Base-by-base conservation (phyloP, 495 filamentous ascomycete species). In the Diplogelasinospora grovesii region DNA sequence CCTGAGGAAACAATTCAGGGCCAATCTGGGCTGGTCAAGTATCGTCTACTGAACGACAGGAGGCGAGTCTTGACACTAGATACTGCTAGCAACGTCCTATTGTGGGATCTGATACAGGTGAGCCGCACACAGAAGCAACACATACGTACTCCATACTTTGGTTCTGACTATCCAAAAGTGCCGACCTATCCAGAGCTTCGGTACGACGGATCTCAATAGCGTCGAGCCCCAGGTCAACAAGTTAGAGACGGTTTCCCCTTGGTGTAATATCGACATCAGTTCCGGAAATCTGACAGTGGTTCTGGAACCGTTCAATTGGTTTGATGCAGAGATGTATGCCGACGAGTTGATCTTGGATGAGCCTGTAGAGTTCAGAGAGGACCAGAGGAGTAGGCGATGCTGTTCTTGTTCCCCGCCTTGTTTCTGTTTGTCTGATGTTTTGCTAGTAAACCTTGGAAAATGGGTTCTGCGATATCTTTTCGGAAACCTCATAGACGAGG, bases 391-490 rank as follows among this genome's bases (percentile, higher is more conserved):
- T 94, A 79, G 57, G 83, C 58, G 3, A 22, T n/a, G n/a, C n/a
- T n/a, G n/a, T n/a, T n/a, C n/a, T n/a, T n/a, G n/a, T n/a, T 36
- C n/a, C 19, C 20, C 18, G 4, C 34, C 25, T 13, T 25, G 28
- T 7, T 5, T 28, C 8, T 16, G 19, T 8, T 21, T 19, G 16
- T 46, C 48, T 53, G 15, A 52, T 40, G 32, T 15, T 16, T 25
- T 7, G 10, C 9, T 27, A 95, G 88, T 98, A 55, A 97, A 95
- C 59, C 78, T 97, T 37, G 92, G 92, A 3, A 95, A 94, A 70
- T 98, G 92, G 92, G 76, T 97, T 38, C 71, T 98, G 30, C 79
- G 92, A 33, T 95, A 95, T 62, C 75, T 98, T 2, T 98, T 98
- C 60, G 80, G 80, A 16, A 83, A 82, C 26, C 70, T 98, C 28